Conservation (phyloP, 768 basidiomycete species). For the Amanita fuliginea region DNA sequence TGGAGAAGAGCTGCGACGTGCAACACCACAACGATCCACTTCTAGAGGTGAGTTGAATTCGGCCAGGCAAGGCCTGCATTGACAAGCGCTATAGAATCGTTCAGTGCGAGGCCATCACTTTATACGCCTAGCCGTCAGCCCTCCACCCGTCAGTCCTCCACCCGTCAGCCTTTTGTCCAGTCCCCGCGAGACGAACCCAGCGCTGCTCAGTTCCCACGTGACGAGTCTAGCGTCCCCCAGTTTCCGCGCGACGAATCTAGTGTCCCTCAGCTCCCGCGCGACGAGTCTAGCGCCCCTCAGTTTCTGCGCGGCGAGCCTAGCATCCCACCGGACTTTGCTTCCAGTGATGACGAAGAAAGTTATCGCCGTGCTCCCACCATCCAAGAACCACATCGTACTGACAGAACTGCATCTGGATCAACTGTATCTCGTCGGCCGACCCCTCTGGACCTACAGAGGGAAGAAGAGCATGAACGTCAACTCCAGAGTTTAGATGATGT, state of each 20-base stretch:
- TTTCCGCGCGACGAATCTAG: not conserved
- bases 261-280: not conserved
- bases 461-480: slow-evolving; percentile 39
- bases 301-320: not conserved
- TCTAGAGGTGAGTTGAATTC: not conserved
- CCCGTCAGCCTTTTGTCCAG: not conserved
- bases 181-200: no score
- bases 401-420: slow-evolving; percentile 2
- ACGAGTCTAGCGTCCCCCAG: not conserved
- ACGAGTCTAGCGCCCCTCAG: not conserved
- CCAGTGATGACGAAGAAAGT: slow-evolving; percentile 5
- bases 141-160: not conserved
- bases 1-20: not conserved
- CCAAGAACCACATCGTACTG: not conserved
- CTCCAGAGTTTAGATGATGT: slow-evolving; percentile 47
- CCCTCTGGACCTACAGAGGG: slow-evolving; percentile 27
- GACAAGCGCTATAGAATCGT: not conserved
- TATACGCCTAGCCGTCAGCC: slow-evolving; percentile 2
- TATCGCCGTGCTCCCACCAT: slow-evolving; percentile 1
- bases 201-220: not conserved
- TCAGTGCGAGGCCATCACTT: slow-evolving; percentile 3
- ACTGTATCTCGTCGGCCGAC: slow-evolving; percentile 20
- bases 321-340: not conserved
- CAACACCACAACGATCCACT: not conserved
- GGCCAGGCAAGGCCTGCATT: not conserved